These are phyloP conservation scores for Myxozyma nipponensis DNA, from an alignment of 805 yeast species.

Conservation along the genomic window DNA sequence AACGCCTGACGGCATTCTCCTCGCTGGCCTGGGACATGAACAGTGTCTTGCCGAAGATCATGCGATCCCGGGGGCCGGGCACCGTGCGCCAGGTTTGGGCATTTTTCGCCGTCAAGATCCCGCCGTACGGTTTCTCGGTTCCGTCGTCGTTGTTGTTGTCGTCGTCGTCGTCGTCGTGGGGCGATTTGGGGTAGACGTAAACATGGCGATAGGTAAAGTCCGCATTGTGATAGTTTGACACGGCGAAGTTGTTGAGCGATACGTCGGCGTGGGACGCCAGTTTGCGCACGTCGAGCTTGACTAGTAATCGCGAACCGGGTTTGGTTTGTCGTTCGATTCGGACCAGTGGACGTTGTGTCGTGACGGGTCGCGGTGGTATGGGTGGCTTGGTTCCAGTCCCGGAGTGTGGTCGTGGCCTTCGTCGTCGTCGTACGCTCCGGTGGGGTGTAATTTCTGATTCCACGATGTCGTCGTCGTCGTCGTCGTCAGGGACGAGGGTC, in stretches of 20 bases:
- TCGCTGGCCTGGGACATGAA: constrained; percentile 8
- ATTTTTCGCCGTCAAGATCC: constrained; percentile 27
- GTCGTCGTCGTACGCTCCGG: too few relatives aligned
- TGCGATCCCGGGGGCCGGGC: constrained; percentile 29
- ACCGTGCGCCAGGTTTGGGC: constrained; percentile 41
- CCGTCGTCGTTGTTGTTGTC: neutral
- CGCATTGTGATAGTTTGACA: constrained; percentile 18
- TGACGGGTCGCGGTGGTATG: too few relatives aligned
- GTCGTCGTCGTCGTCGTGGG: neutral
- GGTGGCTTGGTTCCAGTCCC: too few relatives aligned
- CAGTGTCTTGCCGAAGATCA: constrained; percentile 29
- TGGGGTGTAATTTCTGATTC: too few relatives aligned
- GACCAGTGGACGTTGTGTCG: neutral
- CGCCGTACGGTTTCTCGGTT: constrained; percentile 23
- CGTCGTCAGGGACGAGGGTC: too few relatives aligned
- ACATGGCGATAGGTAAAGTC: constrained; percentile 10
- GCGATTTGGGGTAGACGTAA: constrained; percentile 1
- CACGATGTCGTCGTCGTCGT: too few relatives aligned
- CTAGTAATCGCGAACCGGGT: constrained; percentile 3
- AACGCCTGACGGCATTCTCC: neutral
- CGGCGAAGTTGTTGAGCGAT: constrained; percentile 14
- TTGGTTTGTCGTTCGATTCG: neutral
- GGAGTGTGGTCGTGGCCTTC: too few relatives aligned
- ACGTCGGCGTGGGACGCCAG: constrained; percentile 21
- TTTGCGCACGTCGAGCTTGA: constrained; percentile 12